A percentile compares a stretch with the other conserved stretches of the same genome.
Evolutionary conservation across 2,329 filamentous ascomycete genomes (phyloP).

Genomic region (Epichloe festucae): DNA sequence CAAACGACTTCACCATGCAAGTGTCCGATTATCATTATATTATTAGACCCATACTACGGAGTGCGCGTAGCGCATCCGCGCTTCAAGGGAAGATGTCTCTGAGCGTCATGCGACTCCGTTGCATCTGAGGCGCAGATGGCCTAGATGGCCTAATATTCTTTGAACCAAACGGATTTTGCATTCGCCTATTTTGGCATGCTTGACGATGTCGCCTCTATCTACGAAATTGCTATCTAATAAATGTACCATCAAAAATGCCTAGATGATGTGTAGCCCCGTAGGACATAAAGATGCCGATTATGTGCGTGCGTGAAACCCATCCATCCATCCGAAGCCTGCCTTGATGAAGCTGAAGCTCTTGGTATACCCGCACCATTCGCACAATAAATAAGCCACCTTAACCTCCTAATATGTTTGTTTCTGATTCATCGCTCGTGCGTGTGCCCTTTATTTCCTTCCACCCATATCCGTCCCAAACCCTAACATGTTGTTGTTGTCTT

Average conservation of each 20-base stretch:
- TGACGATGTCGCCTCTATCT: conserved; percentile 5
- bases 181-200: not conserved
- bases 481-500: not conserved
- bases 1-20: too few relatives aligned
- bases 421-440: not conserved
- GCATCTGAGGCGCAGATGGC: not conserved
- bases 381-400: not conserved
- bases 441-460: not conserved
- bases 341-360: not conserved
- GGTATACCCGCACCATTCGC: conserved; percentile 3
- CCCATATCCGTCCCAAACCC: not conserved
- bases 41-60: too few relatives aligned
- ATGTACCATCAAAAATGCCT: conserved; percentile 1
- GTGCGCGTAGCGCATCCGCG: too few relatives aligned
- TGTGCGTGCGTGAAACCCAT: not conserved
- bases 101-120: too few relatives aligned
- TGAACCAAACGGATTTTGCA: not conserved
- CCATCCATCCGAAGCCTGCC: not conserved
- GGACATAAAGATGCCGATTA: not conserved
- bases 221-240: conserved; percentile 4
- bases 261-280: conserved; percentile 1
- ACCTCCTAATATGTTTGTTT: not conserved
- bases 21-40: too few relatives aligned
- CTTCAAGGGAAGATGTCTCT: too few relatives aligned
- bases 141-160: not conserved